Percentiles rank a stretch among this genome's conserved stretches.
Evolutionary conservation across 768 basidiomycete genomes (phyloP).

Genomic region (Pisolithus tinctorius): DNA sequence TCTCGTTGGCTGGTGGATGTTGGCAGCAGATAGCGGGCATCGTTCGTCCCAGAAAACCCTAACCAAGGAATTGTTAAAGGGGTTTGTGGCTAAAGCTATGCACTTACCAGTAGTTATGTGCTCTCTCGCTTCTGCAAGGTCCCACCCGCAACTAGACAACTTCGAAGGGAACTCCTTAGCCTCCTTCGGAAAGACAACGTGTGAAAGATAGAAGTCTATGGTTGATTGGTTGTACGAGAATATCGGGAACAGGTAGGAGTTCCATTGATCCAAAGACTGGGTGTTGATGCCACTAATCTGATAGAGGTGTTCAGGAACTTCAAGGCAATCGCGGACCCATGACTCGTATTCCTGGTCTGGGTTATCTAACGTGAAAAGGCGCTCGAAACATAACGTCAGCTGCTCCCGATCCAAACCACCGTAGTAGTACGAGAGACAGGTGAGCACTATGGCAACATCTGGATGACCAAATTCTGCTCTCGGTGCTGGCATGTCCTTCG

Average conservation of each 20-base stretch:
- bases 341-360: conserved; percentile 34
- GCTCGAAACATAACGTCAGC: conserved; percentile 30
- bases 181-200: conserved; percentile 43
- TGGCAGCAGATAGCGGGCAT: conserved; percentile 28
- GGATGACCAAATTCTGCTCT: conserved; percentile 49
- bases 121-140: conserved; percentile 36
- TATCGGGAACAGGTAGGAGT: conserved; percentile 21
- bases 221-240: conserved; percentile 32
- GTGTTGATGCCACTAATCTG: conserved; percentile 37
- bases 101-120: conserved; percentile 7
- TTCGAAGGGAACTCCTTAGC: conserved; percentile 43
- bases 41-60: conserved; percentile 52
- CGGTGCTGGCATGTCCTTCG: conserved; percentile 42
- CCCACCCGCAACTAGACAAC: conserved; percentile 47
- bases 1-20: conserved; percentile 20
- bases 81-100: no score
- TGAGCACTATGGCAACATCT: conserved; percentile 39
- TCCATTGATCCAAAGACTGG: conserved; percentile 30
- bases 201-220: conserved; percentile 41
- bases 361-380: conserved; percentile 35
- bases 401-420: conserved; percentile 36
- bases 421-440: conserved; percentile 46
- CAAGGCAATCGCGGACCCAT: conserved; percentile 26
- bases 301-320: conserved; percentile 26
- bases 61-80: neutral